These are phyloP conservation scores for Trametes cingulata DNA, from an alignment of 768 basidiomycete species.

Conservation along the genomic window DNA sequence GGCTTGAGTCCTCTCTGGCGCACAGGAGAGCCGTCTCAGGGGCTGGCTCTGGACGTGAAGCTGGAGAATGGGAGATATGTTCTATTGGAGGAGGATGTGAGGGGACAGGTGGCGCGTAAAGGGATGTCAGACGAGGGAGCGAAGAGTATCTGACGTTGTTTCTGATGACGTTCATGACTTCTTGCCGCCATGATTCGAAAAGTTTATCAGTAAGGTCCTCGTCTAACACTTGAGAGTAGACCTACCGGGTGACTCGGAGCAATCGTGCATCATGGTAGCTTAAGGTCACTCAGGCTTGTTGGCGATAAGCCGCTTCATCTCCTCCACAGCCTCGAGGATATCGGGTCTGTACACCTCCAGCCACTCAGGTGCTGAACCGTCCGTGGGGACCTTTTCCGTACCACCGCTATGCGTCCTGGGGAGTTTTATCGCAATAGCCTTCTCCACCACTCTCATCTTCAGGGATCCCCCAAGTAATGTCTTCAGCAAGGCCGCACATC, in stretches of 20 bases:
- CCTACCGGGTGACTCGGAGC: too few species aligned
- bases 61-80: conserved; percentile 62
- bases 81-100: conserved; percentile 33
- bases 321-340: conserved; percentile 20
- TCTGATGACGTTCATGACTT: conserved; percentile 1
- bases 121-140: neutral
- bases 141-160: neutral
- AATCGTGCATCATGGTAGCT: neutral
- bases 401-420: conserved; percentile 20
- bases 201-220: too few species aligned
- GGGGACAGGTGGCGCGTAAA: neutral
- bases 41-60: conserved; percentile 60
- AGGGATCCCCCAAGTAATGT: conserved; percentile 28
- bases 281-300: neutral
- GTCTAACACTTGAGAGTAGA: too few species aligned
- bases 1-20: conserved; percentile 68
- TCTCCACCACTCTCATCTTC: conserved; percentile 26
- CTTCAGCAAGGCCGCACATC: conserved; percentile 30
- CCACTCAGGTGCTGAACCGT: conserved; percentile 23
- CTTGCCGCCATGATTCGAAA: neutral
- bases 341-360: conserved; percentile 19
- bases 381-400: conserved; percentile 17
- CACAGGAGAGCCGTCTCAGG: conserved; percentile 49
- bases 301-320: conserved; percentile 15
- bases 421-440: conserved; percentile 21